phyloP scores from a whole-genome alignment of 495 filamentous ascomycete genomes.

The Articulospora tetracladia region DNA sequence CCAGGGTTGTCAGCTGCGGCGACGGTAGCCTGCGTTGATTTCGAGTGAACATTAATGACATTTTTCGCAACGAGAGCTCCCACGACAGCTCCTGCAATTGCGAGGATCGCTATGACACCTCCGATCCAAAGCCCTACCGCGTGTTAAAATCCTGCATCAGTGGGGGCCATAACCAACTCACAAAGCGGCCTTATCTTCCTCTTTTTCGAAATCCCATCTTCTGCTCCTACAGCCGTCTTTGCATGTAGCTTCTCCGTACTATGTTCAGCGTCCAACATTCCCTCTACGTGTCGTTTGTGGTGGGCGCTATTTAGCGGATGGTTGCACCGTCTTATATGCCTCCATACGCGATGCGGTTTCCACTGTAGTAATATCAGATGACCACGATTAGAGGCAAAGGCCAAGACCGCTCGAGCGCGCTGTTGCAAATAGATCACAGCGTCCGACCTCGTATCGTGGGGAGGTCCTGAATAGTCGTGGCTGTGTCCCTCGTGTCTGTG shows the following conservation, averaged over 20 bases:
- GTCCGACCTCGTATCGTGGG: not conserved
- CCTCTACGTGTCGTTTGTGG: not conserved
- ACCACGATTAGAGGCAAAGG: not conserved
- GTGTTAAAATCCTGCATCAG: not conserved
- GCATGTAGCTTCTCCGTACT: not conserved
- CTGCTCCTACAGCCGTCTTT: not conserved
- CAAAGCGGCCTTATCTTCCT: conserved; percentile 1
- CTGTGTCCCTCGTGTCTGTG: too few species aligned
- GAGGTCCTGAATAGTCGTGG: not conserved
- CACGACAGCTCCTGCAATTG: not conserved
- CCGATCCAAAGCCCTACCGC: not conserved
- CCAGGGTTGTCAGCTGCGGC: not conserved
- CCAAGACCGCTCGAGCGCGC: not conserved
- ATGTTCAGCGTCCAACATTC: not conserved
- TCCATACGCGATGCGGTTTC: not conserved
- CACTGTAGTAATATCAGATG: not conserved
- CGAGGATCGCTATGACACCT: not conserved
- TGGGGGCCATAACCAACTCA: not conserved
- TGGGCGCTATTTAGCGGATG: not conserved
- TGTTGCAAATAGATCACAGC: not conserved
- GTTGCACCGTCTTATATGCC: not conserved
- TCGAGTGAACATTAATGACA: not conserved
- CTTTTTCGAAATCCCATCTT: not conserved
- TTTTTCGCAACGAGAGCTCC: conserved; percentile 1
- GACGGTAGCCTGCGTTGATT: not conserved